Evolutionary conservation across 192 early-diverging fungal species (phyloP).

Genomic region (Coemansia sp.): DNA sequence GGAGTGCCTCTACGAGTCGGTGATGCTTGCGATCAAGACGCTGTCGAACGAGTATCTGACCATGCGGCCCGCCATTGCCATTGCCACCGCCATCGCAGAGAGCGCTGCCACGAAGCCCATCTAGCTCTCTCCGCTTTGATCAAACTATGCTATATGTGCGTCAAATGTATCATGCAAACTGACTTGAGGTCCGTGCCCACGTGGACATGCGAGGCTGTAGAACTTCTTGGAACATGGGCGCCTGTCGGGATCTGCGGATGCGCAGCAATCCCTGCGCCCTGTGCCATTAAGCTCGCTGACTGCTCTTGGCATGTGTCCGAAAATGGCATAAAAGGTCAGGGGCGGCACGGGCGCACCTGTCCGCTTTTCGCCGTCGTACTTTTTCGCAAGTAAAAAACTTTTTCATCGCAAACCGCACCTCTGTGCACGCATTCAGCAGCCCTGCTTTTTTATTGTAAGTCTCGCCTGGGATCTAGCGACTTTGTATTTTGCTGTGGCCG

Average conservation of each 20-base stretch:
- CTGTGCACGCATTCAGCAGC: too few species aligned
- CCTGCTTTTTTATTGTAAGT: too few species aligned
- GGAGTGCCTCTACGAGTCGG: conserved; percentile 54
- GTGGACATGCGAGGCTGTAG: too few species aligned
- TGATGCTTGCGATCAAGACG: conserved; percentile 54
- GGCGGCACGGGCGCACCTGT: too few species aligned
- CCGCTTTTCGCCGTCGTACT: neutral
- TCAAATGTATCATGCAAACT: neutral
- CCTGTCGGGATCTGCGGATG: neutral
- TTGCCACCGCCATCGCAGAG: neutral
- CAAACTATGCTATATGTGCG: neutral
- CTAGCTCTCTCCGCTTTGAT: neutral
- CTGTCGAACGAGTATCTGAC: conserved; percentile 55
- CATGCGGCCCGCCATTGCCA: conserved; percentile 17
- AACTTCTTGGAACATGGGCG: too few species aligned
- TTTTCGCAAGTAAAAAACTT: neutral
- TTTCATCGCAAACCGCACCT: neutral
- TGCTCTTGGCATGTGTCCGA: neutral
- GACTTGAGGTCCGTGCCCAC: neutral
- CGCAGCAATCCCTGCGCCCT: neutral
- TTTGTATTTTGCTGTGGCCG: too few species aligned
- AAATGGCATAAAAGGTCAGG: neutral
- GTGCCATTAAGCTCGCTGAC: neutral
- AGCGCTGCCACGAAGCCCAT: neutral
- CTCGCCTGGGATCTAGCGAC: too few species aligned